These are phyloP conservation scores for Cercospora sp. DNA, from an alignment of 2,329 filamentous ascomycete species.

Conservation along the genomic window DNA sequence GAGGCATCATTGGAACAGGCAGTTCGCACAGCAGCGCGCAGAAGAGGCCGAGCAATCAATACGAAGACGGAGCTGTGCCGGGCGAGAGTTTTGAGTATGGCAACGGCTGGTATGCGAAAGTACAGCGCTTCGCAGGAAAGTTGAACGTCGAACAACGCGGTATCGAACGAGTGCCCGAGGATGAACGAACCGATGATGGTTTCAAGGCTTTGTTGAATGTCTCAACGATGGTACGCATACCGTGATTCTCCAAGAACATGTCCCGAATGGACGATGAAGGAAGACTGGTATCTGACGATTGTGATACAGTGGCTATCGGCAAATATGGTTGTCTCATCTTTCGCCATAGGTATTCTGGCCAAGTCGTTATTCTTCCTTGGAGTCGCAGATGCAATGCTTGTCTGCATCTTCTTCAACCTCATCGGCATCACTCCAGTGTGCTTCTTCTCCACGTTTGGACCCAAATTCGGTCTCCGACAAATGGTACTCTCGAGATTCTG, in stretches of 20 bases:
- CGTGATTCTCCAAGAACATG: not conserved
- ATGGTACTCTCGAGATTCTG: conserved; percentile 79
- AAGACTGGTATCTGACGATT: not conserved
- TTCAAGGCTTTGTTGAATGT: conserved; percentile 59
- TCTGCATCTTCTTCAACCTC: conserved; percentile 74
- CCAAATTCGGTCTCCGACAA: conserved; percentile 71
- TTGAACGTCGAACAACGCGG: conserved; percentile 72
- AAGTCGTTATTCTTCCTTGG: conserved; percentile 69
- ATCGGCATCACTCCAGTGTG: conserved; percentile 71
- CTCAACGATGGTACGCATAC: conserved; percentile 62
- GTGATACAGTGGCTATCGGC: conserved; percentile 67
- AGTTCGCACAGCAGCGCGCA: conserved; percentile 16
- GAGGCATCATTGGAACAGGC: conserved; percentile 17
- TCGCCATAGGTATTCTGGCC: conserved; percentile 72
- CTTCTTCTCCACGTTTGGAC: conserved; percentile 77
- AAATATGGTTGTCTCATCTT: conserved; percentile 75
- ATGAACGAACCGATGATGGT: conserved; percentile 66
- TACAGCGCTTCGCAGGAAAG: conserved; percentile 64
- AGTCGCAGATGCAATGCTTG: conserved; percentile 70
- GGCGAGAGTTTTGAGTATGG: conserved; percentile 62
- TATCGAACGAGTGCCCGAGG: conserved; percentile 71
- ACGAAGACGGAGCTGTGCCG: conserved; percentile 53
- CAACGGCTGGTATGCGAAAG: conserved; percentile 56
- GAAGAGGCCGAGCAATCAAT: conserved; percentile 18
- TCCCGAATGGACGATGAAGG: not conserved